Base-by-base conservation (phyloP, 306 rosid genomes). In the Begonia peltatifolia region DNA sequence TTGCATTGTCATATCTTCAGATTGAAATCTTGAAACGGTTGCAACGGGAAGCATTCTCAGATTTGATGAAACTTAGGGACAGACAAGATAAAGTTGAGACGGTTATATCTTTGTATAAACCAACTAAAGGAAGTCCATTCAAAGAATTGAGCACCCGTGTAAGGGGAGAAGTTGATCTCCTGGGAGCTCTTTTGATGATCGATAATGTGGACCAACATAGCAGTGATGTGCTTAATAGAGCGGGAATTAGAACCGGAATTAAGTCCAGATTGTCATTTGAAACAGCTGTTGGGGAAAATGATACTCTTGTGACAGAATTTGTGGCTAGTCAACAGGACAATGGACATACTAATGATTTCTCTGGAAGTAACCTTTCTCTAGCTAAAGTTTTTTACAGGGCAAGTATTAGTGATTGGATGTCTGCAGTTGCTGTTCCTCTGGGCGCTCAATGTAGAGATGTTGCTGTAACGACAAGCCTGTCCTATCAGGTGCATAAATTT, bases 71-170 rank as follows among this genome's bases (percentile, higher is more conserved):
- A 59, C 76, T 90, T 18, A 78, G 94, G 67, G 95, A 90, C 65
- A 77, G 95, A 47, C 99, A 90, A 68, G 99, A 90, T 12, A 86
- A 90, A 74, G 75, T 86, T 18, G 94, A 86, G 79, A 68, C 68
- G 35, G 35, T 76, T 25, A 72, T 86, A 61, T 76, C 99, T 36
- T 74, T 80, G 62, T 83, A 83, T 56, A 78, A 78, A 63, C 61
- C 92, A 14, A 62, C 87, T 6, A 72, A 67, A 70, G 80, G 74
- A 42, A 76, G 92, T 54, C 99, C 88, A 14, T 85, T 85, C 53
- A 74, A 69, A 16, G 99, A 86, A 74, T 52, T 63, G 43, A 59
- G 64, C 51, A 83, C 92, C 9, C 68, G 48, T 68, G 75, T 86
- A 10, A 78, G 74, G 60, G 99, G 94, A 54, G 80, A 73, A 14